phyloP scores from a whole-genome alignment of 2,329 filamentous ascomycete species.

The Pestalotiopsis sp. region DNA sequence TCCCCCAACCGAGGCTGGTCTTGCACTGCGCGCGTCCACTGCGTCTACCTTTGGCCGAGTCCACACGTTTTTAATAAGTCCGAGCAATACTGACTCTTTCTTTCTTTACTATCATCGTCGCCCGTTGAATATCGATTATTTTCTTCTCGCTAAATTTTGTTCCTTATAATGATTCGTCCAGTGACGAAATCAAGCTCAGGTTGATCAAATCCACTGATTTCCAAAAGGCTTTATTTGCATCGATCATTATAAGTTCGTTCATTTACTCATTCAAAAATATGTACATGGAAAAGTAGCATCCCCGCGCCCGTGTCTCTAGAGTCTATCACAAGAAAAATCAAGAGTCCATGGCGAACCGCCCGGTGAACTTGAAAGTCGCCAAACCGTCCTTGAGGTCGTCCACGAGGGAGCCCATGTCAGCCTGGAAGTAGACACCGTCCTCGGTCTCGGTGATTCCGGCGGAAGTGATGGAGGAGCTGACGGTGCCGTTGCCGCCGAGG shows the following conservation, averaged over 20 bases:
- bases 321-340: neutral
- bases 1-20: no score
- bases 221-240: neutral
- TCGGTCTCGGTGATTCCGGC: slow-evolving; percentile 45
- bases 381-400: slow-evolving; percentile 59
- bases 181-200: no score
- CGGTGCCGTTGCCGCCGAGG: slow-evolving; percentile 44
- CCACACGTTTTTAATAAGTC: no score
- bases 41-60: no score
- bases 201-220: no score
- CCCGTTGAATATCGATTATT: no score
- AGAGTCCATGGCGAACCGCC: slow-evolving; percentile 62
- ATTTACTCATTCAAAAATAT: neutral
- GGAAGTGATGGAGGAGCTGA: slow-evolving; percentile 45
- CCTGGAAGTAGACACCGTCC: slow-evolving; percentile 43
- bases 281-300: neutral
- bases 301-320: no score
- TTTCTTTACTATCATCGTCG: no score
- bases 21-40: no score
- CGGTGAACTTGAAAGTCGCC: slow-evolving; percentile 66
- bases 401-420: slow-evolving; percentile 41
- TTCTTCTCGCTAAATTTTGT: no score
- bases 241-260: neutral
- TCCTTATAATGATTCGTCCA: no score
- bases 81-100: no score